A percentile compares a stretch with the other conserved stretches of the same genome.
Conservation (phyloP, 352 stramenopile genomes). For the Pythium phragmiticola region DNA sequence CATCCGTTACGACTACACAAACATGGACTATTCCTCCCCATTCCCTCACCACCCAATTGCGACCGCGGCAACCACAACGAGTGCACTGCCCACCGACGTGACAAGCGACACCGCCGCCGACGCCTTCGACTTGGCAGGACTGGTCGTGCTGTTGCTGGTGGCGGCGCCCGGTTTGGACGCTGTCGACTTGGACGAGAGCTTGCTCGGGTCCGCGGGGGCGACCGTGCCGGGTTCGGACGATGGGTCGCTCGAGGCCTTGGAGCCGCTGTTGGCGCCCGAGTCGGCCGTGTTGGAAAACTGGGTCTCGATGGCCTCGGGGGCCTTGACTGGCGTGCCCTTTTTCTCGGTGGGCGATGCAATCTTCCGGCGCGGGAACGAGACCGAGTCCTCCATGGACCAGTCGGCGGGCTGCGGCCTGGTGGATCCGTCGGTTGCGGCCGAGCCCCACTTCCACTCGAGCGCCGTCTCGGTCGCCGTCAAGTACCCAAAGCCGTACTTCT, state of each 20-base stretch:
- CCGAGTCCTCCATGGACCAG: slow-evolving; percentile 47
- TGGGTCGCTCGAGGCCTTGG: slow-evolving; percentile 3
- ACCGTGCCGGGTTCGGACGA: neutral
- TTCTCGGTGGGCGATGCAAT: slow-evolving; percentile 26
- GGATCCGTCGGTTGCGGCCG: slow-evolving; percentile 42
- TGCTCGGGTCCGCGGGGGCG: slow-evolving; percentile 1
- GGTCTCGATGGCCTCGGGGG: slow-evolving; percentile 24
- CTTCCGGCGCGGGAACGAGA: slow-evolving; percentile 43
- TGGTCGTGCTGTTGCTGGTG: neutral
- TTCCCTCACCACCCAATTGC: neutral
- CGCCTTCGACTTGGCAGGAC: slow-evolving; percentile 1
- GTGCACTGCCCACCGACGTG: neutral
- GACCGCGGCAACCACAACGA: neutral
- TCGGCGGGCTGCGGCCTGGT: slow-evolving; percentile 41
- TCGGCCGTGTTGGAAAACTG: slow-evolving; percentile 15
- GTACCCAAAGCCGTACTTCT: slow-evolving; percentile 76
- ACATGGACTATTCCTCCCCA: neutral
- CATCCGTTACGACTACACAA: neutral
- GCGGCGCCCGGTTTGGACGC: neutral
- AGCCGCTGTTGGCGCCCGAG: slow-evolving; percentile 20
- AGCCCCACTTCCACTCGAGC: slow-evolving; percentile 64
- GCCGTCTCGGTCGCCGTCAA: slow-evolving; percentile 52
- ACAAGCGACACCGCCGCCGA: neutral
- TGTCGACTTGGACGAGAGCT: neutral
- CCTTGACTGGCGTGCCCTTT: slow-evolving; percentile 43